Conservation (phyloP, 805 yeast genomes). For the Candida koratica region DNA sequence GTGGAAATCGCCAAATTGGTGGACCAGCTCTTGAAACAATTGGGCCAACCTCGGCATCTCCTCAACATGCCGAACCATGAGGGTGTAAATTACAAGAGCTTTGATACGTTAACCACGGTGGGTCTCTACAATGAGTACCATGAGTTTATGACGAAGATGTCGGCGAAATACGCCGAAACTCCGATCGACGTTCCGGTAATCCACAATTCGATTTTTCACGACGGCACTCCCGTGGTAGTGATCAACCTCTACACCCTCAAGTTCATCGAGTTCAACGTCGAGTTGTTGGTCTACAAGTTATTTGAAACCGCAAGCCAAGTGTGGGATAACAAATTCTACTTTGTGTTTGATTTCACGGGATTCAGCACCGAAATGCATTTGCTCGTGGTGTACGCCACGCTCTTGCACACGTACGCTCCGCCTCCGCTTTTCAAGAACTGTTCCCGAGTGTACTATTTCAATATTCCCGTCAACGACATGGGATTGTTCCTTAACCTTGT, state of each 20-base stretch:
- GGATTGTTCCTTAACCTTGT: slow-evolving; percentile 22
- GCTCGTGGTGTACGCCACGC: slow-evolving; percentile 23
- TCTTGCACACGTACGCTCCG: slow-evolving; percentile 48
- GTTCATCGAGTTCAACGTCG: slow-evolving; percentile 37
- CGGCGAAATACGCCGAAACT: slow-evolving; percentile 49
- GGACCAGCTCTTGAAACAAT: slow-evolving; percentile 44
- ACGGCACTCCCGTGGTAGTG: slow-evolving; percentile 68
- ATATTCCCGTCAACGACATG: slow-evolving; percentile 36
- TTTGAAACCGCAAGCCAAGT: slow-evolving; percentile 65
- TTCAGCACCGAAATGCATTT: slow-evolving; percentile 30
- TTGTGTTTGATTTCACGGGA: slow-evolving; percentile 69
- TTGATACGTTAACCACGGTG: slow-evolving; percentile 18
- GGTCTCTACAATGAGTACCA: slow-evolving; percentile 45
- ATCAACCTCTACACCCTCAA: slow-evolving; percentile 39
- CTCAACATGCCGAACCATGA: slow-evolving; percentile 28
- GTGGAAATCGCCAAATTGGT: slow-evolving; percentile 31
- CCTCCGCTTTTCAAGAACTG: slow-evolving; percentile 50
- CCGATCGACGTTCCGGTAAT: slow-evolving; percentile 45
- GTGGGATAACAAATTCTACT: slow-evolving; percentile 63
- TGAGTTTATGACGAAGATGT: slow-evolving; percentile 70
- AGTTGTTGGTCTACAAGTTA: slow-evolving; percentile 53
- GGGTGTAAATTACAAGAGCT: slow-evolving; percentile 47
- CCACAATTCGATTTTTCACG: slow-evolving; percentile 62
- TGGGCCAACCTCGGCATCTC: slow-evolving; percentile 59
- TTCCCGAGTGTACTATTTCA: slow-evolving; percentile 48